phyloP scores from a whole-genome alignment of 106 monocot genomes.

The Dioscorea dumetorum region DNA sequence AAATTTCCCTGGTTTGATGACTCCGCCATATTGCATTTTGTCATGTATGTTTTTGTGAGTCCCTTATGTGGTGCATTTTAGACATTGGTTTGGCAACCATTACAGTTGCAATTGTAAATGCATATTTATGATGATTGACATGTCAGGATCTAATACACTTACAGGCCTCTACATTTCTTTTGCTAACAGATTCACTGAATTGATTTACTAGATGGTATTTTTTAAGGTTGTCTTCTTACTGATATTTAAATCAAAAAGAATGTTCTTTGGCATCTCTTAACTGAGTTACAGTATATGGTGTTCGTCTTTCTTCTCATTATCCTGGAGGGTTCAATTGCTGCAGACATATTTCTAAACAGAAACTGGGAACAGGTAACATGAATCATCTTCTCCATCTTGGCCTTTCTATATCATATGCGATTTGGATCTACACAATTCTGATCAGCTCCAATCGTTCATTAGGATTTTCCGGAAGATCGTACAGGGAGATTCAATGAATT shows the following conservation, averaged over 20 bases:
- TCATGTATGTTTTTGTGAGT: too few relatives aligned
- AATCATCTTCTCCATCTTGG: not conserved
- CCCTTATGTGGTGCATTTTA: too few relatives aligned
- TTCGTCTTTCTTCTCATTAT: slow-evolving; percentile 21
- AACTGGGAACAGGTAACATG: slow-evolving; percentile 10
- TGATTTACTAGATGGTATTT: not conserved
- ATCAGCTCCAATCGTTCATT: not conserved
- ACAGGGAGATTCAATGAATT: slow-evolving; percentile 6
- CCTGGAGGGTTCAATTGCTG: slow-evolving; percentile 4
- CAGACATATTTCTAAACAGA: slow-evolving; percentile 12
- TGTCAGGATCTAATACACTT: not conserved
- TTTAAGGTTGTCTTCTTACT: not conserved
- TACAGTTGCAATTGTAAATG: not conserved
- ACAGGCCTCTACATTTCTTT: not conserved
- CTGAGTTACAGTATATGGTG: slow-evolving; percentile 25
- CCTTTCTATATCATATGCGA: not conserved
- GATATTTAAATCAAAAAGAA: not conserved
- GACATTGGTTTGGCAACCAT: too few relatives aligned
- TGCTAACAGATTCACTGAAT: not conserved
- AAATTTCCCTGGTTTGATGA: too few relatives aligned
- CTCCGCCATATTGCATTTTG: too few relatives aligned
- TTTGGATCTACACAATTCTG: not conserved
- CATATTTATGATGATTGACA: not conserved
- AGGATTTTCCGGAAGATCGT: slow-evolving; percentile 12
- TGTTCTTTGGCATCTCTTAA: not conserved